Evolutionary conservation across 1,139 yeast genomes (phyloP).

Genomic region (Lodderomyces margitis): DNA sequence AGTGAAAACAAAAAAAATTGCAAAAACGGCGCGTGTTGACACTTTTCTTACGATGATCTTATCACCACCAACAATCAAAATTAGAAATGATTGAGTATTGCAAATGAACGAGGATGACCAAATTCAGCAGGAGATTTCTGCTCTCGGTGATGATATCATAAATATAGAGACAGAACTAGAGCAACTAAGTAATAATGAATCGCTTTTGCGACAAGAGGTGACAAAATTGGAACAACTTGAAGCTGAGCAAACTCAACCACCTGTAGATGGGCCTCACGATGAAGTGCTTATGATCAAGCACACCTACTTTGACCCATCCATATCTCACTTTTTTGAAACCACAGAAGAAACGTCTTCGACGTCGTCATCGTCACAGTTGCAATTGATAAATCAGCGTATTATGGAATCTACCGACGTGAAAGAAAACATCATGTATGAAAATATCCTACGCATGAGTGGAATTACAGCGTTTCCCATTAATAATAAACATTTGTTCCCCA

Average conservation of each 20-base stretch:
- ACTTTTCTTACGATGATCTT: not conserved
- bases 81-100: not conserved
- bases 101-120: not conserved
- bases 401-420: constrained; percentile 21
- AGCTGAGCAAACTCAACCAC: constrained; percentile 8
- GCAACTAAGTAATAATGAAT: constrained; percentile 4
- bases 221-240: constrained; percentile 3
- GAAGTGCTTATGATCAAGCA: constrained; percentile 21
- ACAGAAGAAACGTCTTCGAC: not conserved
- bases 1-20: not conserved
- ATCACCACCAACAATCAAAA: not conserved
- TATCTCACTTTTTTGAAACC: constrained; percentile 23
- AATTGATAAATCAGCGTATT: constrained; percentile 5
- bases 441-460: constrained; percentile 38
- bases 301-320: constrained; percentile 29
- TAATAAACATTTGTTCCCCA: constrained; percentile 18
- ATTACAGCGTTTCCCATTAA: constrained; percentile 43
- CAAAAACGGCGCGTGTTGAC: not conserved
- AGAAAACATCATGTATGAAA: constrained; percentile 38
- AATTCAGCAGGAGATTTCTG: not conserved
- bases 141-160: not conserved
- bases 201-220: constrained; percentile 10
- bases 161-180: not conserved
- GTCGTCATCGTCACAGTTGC: not conserved
- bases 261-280: constrained; percentile 9